phyloP scores from a whole-genome alignment of 1,139 yeast species.

The Candida smagusa region DNA sequence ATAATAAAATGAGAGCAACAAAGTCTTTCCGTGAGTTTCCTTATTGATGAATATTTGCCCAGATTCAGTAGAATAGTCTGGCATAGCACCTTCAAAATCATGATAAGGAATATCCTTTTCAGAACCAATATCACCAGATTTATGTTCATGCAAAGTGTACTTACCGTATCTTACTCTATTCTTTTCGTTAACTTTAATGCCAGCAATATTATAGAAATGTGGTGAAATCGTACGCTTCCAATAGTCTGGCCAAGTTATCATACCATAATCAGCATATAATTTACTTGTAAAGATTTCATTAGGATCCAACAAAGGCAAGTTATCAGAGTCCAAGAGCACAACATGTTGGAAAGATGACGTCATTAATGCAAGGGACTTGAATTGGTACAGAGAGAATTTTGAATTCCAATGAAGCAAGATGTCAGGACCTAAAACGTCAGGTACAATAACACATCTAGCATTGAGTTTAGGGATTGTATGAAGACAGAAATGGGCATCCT shows the following conservation, averaged over 20 bases:
- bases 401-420: slow-evolving; percentile 31
- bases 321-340: slow-evolving; percentile 42
- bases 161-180: slow-evolving; percentile 22
- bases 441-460: slow-evolving; percentile 21
- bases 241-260: slow-evolving; percentile 80
- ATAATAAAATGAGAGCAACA: slow-evolving; percentile 52
- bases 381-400: slow-evolving; percentile 34
- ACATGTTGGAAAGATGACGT: slow-evolving; percentile 42
- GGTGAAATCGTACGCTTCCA: slow-evolving; percentile 79
- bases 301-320: slow-evolving; percentile 34
- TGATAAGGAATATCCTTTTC: slow-evolving; percentile 30
- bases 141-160: slow-evolving; percentile 11
- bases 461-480: slow-evolving; percentile 13
- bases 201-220: slow-evolving; percentile 62
- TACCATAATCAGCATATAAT: slow-evolving; percentile 54
- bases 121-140: slow-evolving; percentile 3
- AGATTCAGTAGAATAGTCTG: slow-evolving; percentile 62
- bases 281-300: slow-evolving; percentile 48
- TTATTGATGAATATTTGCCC: slow-evolving; percentile 59
- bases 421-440: slow-evolving; percentile 33
- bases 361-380: slow-evolving; percentile 38
- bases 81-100: slow-evolving; percentile 55
- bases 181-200: slow-evolving; percentile 33
- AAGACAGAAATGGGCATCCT: slow-evolving; percentile 15
- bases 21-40: slow-evolving; percentile 48